Conservation (phyloP, 83 land plant species). For the Picea abies region DNA sequence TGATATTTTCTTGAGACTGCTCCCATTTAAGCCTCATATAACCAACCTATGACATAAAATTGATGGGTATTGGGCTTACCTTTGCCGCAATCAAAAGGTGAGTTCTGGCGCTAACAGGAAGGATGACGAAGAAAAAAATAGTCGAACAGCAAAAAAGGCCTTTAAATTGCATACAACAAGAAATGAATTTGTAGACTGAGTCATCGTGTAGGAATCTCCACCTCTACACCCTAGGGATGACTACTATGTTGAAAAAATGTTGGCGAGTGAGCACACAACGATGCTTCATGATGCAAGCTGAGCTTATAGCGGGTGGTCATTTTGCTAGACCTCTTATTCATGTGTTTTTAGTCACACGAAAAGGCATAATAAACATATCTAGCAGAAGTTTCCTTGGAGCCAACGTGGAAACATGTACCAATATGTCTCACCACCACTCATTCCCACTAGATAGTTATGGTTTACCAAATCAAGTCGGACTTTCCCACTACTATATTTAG, state of each 20-base stretch:
- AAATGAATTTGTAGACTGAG: neutral
- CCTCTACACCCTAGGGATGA: too few species aligned
- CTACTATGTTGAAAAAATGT: neutral
- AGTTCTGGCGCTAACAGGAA: neutral
- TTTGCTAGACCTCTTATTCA: too few species aligned
- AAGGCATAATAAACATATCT: neutral
- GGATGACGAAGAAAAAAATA: neutral
- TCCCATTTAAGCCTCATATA: too few species aligned
- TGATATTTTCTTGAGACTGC: too few species aligned
- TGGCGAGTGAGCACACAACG: neutral
- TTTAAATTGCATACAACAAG: slow-evolving; percentile 1
- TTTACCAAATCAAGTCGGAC: neutral
- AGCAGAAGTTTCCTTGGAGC: too few species aligned
- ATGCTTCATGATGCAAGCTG: too few species aligned
- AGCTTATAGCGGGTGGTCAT: neutral
- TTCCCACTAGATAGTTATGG: neutral
- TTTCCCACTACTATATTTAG: neutral
- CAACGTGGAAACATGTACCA: neutral
- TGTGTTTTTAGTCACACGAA: too few species aligned
- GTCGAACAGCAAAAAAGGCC: neutral
- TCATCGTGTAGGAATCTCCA: neutral
- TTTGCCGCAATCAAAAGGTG: too few species aligned
- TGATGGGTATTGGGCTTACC: too few species aligned
- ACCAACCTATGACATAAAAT: too few species aligned
- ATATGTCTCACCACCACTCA: neutral